Evolutionary conservation across 495 filamentous ascomycete species (phyloP), one percentile per base, ranked within the genome.

Genomic region (Podospora appendiculata): DNA sequence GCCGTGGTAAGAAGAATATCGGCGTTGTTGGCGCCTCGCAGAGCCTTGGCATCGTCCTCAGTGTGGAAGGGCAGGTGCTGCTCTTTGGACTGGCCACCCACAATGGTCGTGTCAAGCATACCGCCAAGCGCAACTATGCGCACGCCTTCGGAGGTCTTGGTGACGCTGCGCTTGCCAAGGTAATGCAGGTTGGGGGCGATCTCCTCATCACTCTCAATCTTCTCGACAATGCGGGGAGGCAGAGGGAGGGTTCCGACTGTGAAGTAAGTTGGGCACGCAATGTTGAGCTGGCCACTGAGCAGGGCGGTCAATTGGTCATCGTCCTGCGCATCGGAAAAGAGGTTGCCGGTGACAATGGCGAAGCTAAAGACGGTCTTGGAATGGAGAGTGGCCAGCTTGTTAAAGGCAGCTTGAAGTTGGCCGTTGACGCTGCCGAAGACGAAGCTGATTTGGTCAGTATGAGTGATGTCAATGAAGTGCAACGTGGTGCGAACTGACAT

Each of bases 61-160:
- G 77, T 85, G 63, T 95, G 90, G 45, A 76, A 77, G 0, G 89
- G 86, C 5, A 78, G 65, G 50, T 81, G 78, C 54, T 85, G 79
- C 46, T 88, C 83, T 48, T 81, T 79, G 1, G 79, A 78, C 39
- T 73, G 60, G 4, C 77, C 75, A 18, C 68, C 72, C 47, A 75
- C 68, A 13, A 79, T 69, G 33, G 68, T 69, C 8, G 72, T 46
- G 58, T 86, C 80, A 0, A 87, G 69, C 10, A 69, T 65, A 0
- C 93, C 93, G 40, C 91, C 91, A 2, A 96, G 74, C 9, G 86
- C 72, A 4, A 89, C 86, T 49, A 98, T 88, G 11, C 86, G 80
- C 18, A 98, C 76, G 10, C 93, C 93, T 49, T 95, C 90, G 17
- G 87, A 85, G 0, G 93, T 98, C 64, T 91, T 96, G 39, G 89